Evolutionary conservation across 129 eudicot genomes (phyloP), one percentile per base, ranked within the genome.

Genomic region (Escallonia rubra): DNA sequence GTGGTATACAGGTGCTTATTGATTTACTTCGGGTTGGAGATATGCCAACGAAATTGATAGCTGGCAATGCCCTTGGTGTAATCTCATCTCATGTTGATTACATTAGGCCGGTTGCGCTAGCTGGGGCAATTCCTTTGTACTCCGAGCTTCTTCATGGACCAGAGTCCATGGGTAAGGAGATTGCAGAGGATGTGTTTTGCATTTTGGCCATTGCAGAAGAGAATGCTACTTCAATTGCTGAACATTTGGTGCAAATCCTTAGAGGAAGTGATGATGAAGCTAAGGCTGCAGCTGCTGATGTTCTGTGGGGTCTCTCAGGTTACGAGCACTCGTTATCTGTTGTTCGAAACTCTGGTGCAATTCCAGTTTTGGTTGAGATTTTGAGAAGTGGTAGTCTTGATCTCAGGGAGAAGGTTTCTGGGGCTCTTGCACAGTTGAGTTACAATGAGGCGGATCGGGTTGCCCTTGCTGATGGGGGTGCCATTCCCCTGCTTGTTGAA

Each of bases 121-220:
- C 84, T 8, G 95, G 95, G 55, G 87, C 68, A 4, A 79, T 84
- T 79, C 87, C 95, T 48, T 54, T 84, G 61, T 87, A 83, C 2
- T 71, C 83, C 7, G 74, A 79, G 54, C 83, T 84, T 46, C 87
- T 87, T 67, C 66, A 75, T 50, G 81, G 72, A 53, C 64, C 66
- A 1, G 85, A 72, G 14, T 75, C 76, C 14, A 70, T 77, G 78
- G 83, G 83, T 42, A 84, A 72, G 73, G 95, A 84, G 76, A 77
- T 87, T 45, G 90, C 95, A 1, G 90, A 84, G 80, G 95, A 87
- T 63, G 87, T 87, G 4, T 84, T 87, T 41, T 87, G 87, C 68
- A 73, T 81, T 61, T 66, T 81, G 60, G 87, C 87, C 16, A 68
- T 84, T 65, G 55, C 62, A 0, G 83, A 87, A 79, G 65, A 63